These are phyloP conservation scores for Fusarium sp. DNA, from an alignment of 2,329 filamentous ascomycete genomes.

Conservation along the genomic window DNA sequence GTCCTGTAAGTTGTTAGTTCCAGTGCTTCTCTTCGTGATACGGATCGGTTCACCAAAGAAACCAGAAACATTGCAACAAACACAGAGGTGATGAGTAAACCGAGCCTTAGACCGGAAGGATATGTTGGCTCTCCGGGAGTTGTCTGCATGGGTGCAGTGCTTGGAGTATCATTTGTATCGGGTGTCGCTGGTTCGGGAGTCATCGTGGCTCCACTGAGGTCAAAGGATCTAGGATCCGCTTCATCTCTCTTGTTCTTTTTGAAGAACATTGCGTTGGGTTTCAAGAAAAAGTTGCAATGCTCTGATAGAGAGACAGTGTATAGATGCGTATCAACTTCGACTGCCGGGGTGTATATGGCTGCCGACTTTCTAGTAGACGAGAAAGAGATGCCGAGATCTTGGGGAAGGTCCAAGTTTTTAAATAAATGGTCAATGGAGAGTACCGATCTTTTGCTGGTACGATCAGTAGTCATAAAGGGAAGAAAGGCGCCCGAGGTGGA, in stretches of 20 bases:
- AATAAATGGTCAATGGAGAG: background rate
- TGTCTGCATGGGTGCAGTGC: too few relatives aligned
- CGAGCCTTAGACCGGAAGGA: constrained; percentile 4
- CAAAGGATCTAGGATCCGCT: fast-evolving
- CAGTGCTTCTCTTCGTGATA: background rate
- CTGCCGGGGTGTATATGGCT: background rate
- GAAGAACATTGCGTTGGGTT: background rate
- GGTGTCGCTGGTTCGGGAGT: background rate
- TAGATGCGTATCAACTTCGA: background rate
- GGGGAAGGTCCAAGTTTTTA: background rate
- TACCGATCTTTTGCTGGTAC: background rate
- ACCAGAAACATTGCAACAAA: constrained; percentile 20
- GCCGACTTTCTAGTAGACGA: background rate
- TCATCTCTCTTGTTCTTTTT: background rate
- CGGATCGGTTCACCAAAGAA: background rate
- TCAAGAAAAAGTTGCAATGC: background rate
- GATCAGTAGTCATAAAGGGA: background rate
- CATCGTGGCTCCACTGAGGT: background rate
- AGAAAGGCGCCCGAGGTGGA: background rate
- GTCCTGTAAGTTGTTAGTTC: constrained; percentile 39
- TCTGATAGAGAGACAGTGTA: background rate
- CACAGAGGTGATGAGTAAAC: background rate
- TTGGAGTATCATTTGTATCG: background rate
- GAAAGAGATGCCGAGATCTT: background rate
- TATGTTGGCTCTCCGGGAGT: background rate